These are phyloP conservation scores for Aspergillus versicolor DNA, from an alignment of 2,329 filamentous ascomycete genomes.

Conservation along the genomic window DNA sequence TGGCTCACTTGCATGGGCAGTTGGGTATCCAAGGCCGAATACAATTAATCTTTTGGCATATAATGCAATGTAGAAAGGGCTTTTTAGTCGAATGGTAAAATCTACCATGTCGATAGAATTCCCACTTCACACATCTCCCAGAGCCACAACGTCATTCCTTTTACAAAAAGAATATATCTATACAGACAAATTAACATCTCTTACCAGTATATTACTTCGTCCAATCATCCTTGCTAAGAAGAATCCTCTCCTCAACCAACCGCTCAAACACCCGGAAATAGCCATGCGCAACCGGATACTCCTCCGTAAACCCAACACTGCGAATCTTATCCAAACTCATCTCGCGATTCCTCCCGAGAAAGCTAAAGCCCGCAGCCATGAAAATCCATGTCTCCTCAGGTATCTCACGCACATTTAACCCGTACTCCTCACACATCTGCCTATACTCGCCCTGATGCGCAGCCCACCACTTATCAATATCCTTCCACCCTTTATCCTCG, in stretches of 20 bases:
- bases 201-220: neutral
- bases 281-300: constrained; percentile 18
- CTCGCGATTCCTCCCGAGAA: constrained; percentile 21
- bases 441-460: constrained; percentile 18
- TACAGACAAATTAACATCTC: no score
- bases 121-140: no score
- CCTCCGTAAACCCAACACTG: constrained; percentile 23
- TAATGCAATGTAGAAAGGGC: no score
- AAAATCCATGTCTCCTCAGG: constrained; percentile 16
- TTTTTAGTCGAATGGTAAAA: no score
- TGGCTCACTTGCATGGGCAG: no score
- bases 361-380: constrained; percentile 13
- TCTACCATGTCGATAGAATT: no score
- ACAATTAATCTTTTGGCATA: no score
- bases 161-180: no score
- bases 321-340: constrained; percentile 25
- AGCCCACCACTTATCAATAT: constrained; percentile 22
- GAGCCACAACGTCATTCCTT: no score
- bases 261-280: constrained; percentile 15
- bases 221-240: neutral
- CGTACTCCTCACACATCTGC: constrained; percentile 22
- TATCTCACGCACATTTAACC: constrained; percentile 9
- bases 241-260: constrained; percentile 10
- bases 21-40: no score
- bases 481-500: constrained; percentile 8